Evolutionary conservation across 1,139 yeast genomes (phyloP).

Genomic region (Wickerhamomyces sp.): DNA sequence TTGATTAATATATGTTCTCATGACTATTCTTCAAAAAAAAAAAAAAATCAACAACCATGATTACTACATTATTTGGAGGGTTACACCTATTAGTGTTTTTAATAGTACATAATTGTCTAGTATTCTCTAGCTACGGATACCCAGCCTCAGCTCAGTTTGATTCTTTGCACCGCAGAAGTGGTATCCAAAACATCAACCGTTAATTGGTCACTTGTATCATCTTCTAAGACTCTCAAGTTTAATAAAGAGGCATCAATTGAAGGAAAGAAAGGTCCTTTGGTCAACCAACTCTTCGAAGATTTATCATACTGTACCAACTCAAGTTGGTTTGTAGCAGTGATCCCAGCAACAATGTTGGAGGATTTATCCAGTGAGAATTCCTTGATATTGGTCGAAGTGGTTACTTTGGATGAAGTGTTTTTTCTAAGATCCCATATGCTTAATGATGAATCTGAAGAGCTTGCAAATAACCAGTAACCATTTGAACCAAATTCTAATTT

Average conservation of each 20-base stretch:
- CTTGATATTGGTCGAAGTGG: conserved; percentile 9
- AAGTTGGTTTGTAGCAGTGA: conserved; percentile 8
- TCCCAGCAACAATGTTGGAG: conserved; percentile 35
- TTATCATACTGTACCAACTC: conserved; percentile 18
- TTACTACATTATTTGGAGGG: too few species aligned
- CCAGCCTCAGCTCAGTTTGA: conserved; percentile 1
- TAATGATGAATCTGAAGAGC: conserved; percentile 18
- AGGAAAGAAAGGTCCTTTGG: conserved; percentile 7
- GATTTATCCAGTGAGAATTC: conserved; percentile 43
- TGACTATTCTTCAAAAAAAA: too few species aligned
- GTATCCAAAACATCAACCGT: conserved; percentile 3
- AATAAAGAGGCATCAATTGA: conserved; percentile 8
- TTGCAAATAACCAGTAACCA: conserved; percentile 61
- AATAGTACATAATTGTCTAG: not conserved
- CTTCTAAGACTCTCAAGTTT: conserved; percentile 12
- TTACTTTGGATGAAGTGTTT: conserved; percentile 24
- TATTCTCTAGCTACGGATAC: not conserved
- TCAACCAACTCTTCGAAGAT: conserved; percentile 14
- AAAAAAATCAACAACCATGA: too few species aligned
- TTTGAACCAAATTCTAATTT: conserved; percentile 55
- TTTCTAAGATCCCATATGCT: conserved; percentile 59
- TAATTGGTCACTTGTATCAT: conserved; percentile 6
- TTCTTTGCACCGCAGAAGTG: conserved; percentile 4
- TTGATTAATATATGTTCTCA: too few species aligned
- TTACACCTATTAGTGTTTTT: too few species aligned